Base-by-base conservation (phyloP, 2,329 filamentous ascomycete species). In the Curvularia lunata region DNA sequence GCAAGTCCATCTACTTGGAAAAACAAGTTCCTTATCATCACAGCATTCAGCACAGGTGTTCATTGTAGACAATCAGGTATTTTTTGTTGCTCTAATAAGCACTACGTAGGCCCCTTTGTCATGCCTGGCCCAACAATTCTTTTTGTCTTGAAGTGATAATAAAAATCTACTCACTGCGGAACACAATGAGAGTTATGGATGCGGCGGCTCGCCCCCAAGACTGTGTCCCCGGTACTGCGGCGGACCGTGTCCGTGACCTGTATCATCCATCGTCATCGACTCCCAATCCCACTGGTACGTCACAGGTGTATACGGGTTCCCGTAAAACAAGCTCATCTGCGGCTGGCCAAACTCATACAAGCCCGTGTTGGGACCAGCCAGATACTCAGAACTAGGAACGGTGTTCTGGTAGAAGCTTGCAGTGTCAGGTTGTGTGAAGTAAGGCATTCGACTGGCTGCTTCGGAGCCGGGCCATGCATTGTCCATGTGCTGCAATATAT, bases 281-380 rank as follows among this genome's bases (percentile, higher is more conserved):
- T 58, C 52, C 56, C 56, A 58, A 23, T 58, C 46, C 52, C 52
- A 58, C 8, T 60, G 55, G 18, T 66, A 52, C 41, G 61, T 63
- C 21, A 52, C 48, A 10, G 55, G 55, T 16, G 51, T 21, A 23
- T 60, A 65, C 7, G 62, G 60, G 43, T 63, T 63, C 8, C 59
- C 58, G 41, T 58, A 65, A 25, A 56, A 50, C 10, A 52, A 34
- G 4, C 40, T 52, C 27, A 61, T 54, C 23, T 47, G 49, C n/a
- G 56, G 45, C 43, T 56, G 56, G 1, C 25, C 38, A 18, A 30
- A 59, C 5, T 54, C 46, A 25, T 37, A 41, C 2, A 42, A 1
- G 4, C n/a, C 46, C 5, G 56, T 13, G 9, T 40, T 34, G 0
- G 52, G 18, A 25, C 41, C 42, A 21, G 54, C 50, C n/a, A 51